A percentile compares a stretch with the other conserved stretches of the same genome.
These are phyloP conservation scores for Nigrograna mackinnonii DNA, from an alignment of 2,329 filamentous ascomycete species.

Conservation along the genomic window DNA sequence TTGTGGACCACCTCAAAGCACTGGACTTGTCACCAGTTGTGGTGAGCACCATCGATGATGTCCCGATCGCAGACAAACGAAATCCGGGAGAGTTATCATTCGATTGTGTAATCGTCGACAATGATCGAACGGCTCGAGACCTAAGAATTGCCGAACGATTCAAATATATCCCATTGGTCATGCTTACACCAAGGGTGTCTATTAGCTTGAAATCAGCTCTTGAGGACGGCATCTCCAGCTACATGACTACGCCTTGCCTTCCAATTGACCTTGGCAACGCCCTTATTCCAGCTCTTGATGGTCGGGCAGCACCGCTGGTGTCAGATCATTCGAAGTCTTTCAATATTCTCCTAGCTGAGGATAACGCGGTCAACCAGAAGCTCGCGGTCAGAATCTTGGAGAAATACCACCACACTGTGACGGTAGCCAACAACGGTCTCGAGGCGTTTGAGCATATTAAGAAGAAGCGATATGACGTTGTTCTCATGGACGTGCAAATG, in stretches of 20 bases:
- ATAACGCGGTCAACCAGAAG: constrained; percentile 96
- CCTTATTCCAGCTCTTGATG: constrained; percentile 93
- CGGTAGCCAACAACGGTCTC: constrained; percentile 91
- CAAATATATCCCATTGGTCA: constrained; percentile 95
- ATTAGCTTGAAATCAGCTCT: constrained; percentile 92
- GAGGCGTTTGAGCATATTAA: constrained; percentile 94
- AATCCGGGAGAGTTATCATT: constrained; percentile 63
- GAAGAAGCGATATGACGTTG: constrained; percentile 90
- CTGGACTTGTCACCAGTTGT: constrained; percentile 83
- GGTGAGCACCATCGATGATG: constrained; percentile 74
- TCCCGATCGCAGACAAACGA: constrained; percentile 57
- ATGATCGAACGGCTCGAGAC: constrained; percentile 84
- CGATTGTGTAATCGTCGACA: constrained; percentile 95
- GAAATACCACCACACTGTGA: constrained; percentile 92
- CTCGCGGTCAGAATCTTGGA: constrained; percentile 95
- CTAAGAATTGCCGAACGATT: constrained; percentile 89
- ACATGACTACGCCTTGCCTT: constrained; percentile 96
- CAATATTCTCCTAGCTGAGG: constrained; percentile 92
- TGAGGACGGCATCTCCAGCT: constrained; percentile 96
- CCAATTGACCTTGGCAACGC: constrained; percentile 94
- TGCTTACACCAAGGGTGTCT: constrained; percentile 85
- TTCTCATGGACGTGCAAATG: constrained; percentile 99
- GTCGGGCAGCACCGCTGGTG: constrained; percentile 85
- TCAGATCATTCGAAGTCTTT: constrained; percentile 95
- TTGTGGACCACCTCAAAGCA: constrained; percentile 75